Percentiles rank a stretch among this genome's conserved stretches.
Evolutionary conservation across 2,329 filamentous ascomycete genomes (phyloP).

Genomic region (Chaetomiaceae sp.): DNA sequence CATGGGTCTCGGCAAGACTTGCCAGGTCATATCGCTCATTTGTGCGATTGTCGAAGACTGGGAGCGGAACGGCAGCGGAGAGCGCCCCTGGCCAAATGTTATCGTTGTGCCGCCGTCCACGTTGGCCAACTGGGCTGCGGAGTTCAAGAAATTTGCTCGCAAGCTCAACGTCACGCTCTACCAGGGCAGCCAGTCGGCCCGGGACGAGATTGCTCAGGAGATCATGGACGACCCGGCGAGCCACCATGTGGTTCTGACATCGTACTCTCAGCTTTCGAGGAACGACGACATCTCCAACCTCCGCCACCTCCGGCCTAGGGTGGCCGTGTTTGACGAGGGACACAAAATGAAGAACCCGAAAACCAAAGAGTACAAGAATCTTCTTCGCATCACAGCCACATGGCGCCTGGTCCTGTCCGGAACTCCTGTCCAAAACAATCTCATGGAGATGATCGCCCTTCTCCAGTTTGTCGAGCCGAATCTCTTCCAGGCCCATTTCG

Average conservation of each 20-base stretch:
- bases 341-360: conserved; percentile 87
- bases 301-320: conserved; percentile 45
- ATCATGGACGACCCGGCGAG: conserved; percentile 60
- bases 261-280: conserved; percentile 55
- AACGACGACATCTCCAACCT: conserved; percentile 49
- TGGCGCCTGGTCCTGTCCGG: conserved; percentile 86
- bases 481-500: conserved; percentile 71
- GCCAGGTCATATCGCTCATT: conserved; percentile 89
- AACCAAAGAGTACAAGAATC: conserved; percentile 73
- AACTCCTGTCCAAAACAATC: conserved; percentile 90
- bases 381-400: conserved; percentile 71
- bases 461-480: conserved; percentile 90
- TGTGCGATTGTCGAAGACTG: conserved; percentile 72
- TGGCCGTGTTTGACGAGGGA: conserved; percentile 84
- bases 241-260: conserved; percentile 60
- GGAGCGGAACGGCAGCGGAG: conserved; percentile 31
- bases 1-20: conserved; percentile 96
- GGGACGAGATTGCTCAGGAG: conserved; percentile 62
- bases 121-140: conserved; percentile 90
- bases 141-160: conserved; percentile 85
- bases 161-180: conserved; percentile 68
- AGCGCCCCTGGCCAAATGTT: conserved; percentile 64
- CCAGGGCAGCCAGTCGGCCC: conserved; percentile 61
- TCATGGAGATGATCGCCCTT: conserved; percentile 85
- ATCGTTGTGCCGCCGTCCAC: conserved; percentile 91